Percentiles rank a stretch among this genome's conserved stretches.
Conservation (phyloP, 2,329 filamentous ascomycete species). For the Xylaria sp. region DNA sequence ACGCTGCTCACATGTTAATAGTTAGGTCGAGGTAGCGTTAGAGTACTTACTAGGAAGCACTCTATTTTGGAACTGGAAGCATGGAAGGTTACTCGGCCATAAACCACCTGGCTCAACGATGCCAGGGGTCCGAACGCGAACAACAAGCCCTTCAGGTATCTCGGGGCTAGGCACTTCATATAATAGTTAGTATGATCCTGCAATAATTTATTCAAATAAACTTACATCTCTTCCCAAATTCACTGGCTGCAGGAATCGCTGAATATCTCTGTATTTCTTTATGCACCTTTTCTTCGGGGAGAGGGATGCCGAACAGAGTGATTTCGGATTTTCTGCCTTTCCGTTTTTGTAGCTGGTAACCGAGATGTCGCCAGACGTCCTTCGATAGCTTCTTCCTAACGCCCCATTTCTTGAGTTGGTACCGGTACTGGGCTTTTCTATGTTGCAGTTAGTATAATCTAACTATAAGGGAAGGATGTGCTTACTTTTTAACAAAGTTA, state of each 20-base stretch:
- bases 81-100: conserved; percentile 23
- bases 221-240: conserved; percentile 23
- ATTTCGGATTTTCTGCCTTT: conserved; percentile 13
- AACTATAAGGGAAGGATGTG: too few species aligned
- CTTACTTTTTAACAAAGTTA: too few species aligned
- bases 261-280: conserved; percentile 17
- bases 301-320: not conserved
- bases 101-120: not conserved
- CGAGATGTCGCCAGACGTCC: too few species aligned
- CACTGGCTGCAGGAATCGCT: conserved; percentile 16
- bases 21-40: not conserved
- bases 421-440: too few species aligned
- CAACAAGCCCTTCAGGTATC: not conserved
- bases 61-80: conserved; percentile 25
- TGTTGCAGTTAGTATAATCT: too few species aligned
- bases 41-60: not conserved
- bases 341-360: too few species aligned
- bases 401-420: too few species aligned
- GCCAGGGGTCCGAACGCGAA: conserved; percentile 9
- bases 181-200: not conserved
- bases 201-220: not conserved
- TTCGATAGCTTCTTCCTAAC: too few species aligned
- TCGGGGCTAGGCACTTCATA: conserved; percentile 14
- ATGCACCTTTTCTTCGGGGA: conserved; percentile 5
- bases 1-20: not conserved